Evolutionary conservation across 495 filamentous ascomycete species (phyloP).

Genomic region (Talaromyces liani): DNA sequence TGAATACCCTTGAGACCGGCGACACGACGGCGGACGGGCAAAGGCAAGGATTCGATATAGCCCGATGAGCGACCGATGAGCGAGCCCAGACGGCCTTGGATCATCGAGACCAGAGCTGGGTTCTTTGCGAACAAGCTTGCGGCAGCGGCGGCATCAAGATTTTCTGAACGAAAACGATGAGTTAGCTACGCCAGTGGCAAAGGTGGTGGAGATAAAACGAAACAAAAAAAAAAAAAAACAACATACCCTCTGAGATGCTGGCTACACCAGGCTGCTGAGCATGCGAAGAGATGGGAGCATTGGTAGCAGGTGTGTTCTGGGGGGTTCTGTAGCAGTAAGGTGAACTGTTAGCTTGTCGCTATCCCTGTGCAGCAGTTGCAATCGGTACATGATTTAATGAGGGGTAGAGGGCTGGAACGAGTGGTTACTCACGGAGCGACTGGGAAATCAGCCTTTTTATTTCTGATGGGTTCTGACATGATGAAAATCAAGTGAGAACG

Average conservation of each 20-base stretch:
- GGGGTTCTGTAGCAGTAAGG: constrained; percentile 58
- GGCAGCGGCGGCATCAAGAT: constrained; percentile 76
- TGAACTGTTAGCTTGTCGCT: constrained; percentile 7
- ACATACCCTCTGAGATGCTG: constrained; percentile 93
- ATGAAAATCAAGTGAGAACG: constrained; percentile 14
- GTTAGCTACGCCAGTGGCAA: background rate
- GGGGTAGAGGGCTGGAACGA: constrained; percentile 10
- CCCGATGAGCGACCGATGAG: constrained; percentile 94
- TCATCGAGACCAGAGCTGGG: constrained; percentile 88
- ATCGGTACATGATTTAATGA: background rate
- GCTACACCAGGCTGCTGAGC: constrained; percentile 90
- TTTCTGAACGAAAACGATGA: constrained; percentile 50
- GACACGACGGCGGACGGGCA: constrained; percentile 83
- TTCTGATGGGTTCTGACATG: constrained; percentile 89
- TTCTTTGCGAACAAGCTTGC: constrained; percentile 91
- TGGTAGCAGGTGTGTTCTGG: constrained; percentile 89
- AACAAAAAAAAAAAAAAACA: constrained; percentile 12
- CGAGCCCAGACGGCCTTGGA: constrained; percentile 88
- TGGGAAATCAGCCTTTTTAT: constrained; percentile 76
- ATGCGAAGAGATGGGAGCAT: constrained; percentile 95
- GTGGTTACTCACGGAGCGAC: constrained; percentile 68
- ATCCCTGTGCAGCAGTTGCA: background rate
- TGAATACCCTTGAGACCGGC: constrained; percentile 94
- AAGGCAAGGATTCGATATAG: constrained; percentile 93
- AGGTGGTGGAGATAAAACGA: background rate